phyloP scores from a whole-genome alignment of 768 basidiomycete species.

The Neoboletus magnificus region DNA sequence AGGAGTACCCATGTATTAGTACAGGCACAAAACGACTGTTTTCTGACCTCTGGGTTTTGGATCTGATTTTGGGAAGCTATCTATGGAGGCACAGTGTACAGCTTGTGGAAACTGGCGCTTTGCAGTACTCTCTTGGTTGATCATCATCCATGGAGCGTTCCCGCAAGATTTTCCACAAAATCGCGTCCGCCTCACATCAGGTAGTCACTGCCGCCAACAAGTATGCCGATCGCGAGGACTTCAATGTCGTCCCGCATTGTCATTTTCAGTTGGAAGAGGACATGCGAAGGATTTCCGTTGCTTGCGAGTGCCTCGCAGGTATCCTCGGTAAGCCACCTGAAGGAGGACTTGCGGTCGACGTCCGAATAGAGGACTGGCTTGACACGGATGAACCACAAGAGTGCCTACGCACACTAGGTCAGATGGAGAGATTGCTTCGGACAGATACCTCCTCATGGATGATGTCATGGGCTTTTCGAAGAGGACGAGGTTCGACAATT shows the following conservation, averaged over 20 bases:
- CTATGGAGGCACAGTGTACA: background rate
- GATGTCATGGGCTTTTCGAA: background rate
- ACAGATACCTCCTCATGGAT: background rate
- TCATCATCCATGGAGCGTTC: constrained; percentile 5
- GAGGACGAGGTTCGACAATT: background rate
- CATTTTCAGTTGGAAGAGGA: constrained; percentile 6
- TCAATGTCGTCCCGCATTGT: background rate
- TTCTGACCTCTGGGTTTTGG: too few species aligned
- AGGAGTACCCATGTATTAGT: too few species aligned
- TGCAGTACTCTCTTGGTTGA: background rate
- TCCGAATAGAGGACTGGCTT: constrained; percentile 2
- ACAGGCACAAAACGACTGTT: background rate
- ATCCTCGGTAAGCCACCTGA: background rate
- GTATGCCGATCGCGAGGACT: background rate
- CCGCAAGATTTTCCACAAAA: background rate
- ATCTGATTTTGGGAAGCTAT: too few species aligned
- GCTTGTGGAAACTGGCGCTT: background rate
- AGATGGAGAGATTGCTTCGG: background rate
- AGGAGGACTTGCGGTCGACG: background rate
- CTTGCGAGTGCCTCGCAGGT: background rate
- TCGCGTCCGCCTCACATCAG: background rate
- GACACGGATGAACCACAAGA: background rate
- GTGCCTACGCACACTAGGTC: background rate
- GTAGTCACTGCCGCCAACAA: background rate
- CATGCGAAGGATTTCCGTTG: constrained; percentile 5